Base-by-base conservation (phyloP, 2,329 filamentous ascomycete genomes). In the Stemphylium vesicarium region DNA sequence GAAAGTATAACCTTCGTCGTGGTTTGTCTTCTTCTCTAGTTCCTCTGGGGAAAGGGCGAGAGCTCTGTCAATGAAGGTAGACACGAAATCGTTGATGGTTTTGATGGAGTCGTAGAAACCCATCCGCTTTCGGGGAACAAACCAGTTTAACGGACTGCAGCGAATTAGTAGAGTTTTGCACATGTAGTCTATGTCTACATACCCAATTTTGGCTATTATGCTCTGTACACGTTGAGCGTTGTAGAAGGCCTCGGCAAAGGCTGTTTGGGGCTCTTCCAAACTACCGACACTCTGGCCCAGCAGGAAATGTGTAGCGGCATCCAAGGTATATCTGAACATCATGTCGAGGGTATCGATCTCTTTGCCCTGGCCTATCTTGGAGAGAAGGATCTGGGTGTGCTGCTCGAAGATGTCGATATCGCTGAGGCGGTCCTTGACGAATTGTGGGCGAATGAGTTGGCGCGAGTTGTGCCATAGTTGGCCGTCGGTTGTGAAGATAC, bases 251-350 rank as follows among this genome's bases (percentile, higher is more conserved):
- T 89, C 83, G n/a, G 90, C 91, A 68, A 96, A 96, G 15, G 84
- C 80, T 46, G 84, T 85, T 45, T 80, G 82, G 3, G 82, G 85
- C 51, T 85, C 84, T 7, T 74, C 57, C n/a, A 82, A 63, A 62
- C 83, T 86, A 41, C 84, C 85, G 16, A 93, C 88, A 59, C 89
- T 89, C 57, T 87, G 81, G 3, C 93, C 93, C 2, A 96, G 84
- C 24, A 97, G 78, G 71, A 96, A 96, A 65, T 96, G 90, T 0
- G 92, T 96, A 2, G 91, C 87, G 7, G 90, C 88, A 75, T 96
- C 93, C 24, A 97, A 82, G 0, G 92, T 93, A 24, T 66, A 76
- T 45, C 90, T 83, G 79, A 92, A 96, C 77, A 96, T 89, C 50
- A 96, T 80, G 57, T 92, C 85, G 60, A 86, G 84, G 8, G 94